A percentile compares a stretch with the other conserved stretches of the same genome.
phyloP scores from a whole-genome alignment of 225 moss, liverwort and hornwort species.

The Physcomitrellopsis africana region DNA sequence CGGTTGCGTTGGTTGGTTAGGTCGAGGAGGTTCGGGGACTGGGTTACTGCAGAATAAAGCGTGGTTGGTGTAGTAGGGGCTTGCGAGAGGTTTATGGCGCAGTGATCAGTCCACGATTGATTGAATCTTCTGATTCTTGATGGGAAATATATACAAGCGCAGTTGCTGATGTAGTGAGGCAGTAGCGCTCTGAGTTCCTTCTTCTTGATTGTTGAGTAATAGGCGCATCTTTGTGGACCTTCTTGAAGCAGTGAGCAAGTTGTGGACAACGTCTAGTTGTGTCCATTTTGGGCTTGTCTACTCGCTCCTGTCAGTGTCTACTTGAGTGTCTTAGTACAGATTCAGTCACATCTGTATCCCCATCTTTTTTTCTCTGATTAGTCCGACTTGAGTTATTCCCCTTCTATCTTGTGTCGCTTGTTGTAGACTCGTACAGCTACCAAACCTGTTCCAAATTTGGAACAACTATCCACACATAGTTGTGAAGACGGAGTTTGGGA shows the following conservation, averaged over 20 bases:
- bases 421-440: not conserved
- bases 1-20: slow-evolving; percentile 27
- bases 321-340: not conserved
- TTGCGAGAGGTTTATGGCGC: slow-evolving; percentile 12
- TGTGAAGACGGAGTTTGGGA: not conserved
- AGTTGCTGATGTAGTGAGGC: not conserved
- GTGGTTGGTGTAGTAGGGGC: slow-evolving; percentile 30
- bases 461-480: too few species aligned
- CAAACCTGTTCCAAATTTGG: not conserved
- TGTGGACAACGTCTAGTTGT: not conserved
- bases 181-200: not conserved
- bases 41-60: slow-evolving; percentile 21
- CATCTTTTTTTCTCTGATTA: not conserved
- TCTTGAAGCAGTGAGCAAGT: not conserved
- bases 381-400: too few species aligned
- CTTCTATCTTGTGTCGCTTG: not conserved
- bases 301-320: slow-evolving; percentile 9
- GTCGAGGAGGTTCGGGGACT: slow-evolving; percentile 3
- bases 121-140: slow-evolving; percentile 14
- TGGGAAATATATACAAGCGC: not conserved
- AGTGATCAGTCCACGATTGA: slow-evolving; percentile 18
- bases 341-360: not conserved
- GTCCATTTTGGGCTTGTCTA: not conserved
- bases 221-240: slow-evolving; percentile 5
- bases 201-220: not conserved